Evolutionary conservation across 768 basidiomycete species (phyloP), one percentile per base, ranked within the genome.

Genomic region (Jaapia argillacea): DNA sequence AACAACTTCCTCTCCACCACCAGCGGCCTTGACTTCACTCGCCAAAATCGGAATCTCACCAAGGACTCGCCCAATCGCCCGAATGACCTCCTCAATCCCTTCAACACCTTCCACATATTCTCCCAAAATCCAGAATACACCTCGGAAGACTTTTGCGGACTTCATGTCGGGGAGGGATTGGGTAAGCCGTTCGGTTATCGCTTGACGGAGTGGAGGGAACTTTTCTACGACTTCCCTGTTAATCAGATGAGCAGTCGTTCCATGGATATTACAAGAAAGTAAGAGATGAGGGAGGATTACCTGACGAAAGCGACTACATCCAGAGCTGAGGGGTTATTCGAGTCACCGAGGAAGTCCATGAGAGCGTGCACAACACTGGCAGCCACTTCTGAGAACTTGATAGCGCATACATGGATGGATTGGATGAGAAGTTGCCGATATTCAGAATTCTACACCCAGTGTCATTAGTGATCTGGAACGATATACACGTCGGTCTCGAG

Each of bases 41-140:
- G 94, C 90, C 37, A 97, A 65, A 43, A 99, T 97, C 4, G 96
- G 96, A n/a, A 99, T 85, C 66, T 99, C 96, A 12, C 96, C 94
- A 26, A 99, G 63, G 12, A 89, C 82, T 56, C 81, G 80, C 44
- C 92, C 71, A 36, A 97, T 70, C 59, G 89, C 86, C 38, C 68
- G 67, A 72, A 96, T 79, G 2, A 81, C 73, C 36, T 62, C 69
- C 46, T 79, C 71, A 48, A 97, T 87, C 46, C 87, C 87, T 43
- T 62, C 45, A 40, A 72, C 63, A 4, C 68, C 64, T 49, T 81
- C 77, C 28, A 87, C 81, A 53, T 98, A 99, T 65, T 98, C 94
- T 49, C 96, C 94, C n/a, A 97, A 71, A 50, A 98, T 96, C 94
- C 96, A 98, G 39, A 98, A 74, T 14, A 97, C 76, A 5, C 94